Percentiles rank a stretch among this genome's conserved stretches.
phyloP scores from a whole-genome alignment of 1,284 basidiomycete genomes.

The Uromyces viciae-fabae region DNA sequence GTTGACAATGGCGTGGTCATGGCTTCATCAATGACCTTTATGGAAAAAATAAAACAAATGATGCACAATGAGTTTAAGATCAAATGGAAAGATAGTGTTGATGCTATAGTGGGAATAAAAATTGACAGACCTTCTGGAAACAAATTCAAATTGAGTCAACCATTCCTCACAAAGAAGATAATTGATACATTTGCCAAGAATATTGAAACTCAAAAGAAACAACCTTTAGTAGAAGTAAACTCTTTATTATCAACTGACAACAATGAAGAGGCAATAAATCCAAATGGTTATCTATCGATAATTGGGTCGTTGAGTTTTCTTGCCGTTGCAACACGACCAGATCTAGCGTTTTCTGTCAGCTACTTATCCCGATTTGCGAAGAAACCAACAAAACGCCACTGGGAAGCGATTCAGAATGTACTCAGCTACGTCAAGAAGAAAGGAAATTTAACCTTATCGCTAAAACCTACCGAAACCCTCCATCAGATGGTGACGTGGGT shows the following conservation, averaged over 20 bases:
- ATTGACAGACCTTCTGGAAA: not conserved
- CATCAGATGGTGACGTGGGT: not conserved
- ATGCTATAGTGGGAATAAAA: constrained; percentile 5
- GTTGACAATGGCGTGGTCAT: constrained; percentile 12
- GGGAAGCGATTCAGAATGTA: not conserved
- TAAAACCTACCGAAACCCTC: not conserved
- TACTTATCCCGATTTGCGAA: constrained; percentile 2
- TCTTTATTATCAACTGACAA: not conserved
- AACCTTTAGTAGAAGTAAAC: not conserved
- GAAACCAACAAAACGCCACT: not conserved
- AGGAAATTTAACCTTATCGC: not conserved
- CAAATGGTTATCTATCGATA: constrained; percentile 2
- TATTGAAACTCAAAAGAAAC: not conserved
- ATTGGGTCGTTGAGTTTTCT: constrained; percentile 14
- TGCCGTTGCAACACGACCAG: constrained; percentile 1
- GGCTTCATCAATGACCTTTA: not conserved
- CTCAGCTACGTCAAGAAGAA: not conserved
- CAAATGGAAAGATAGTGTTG: not conserved
- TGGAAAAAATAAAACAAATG: not conserved
- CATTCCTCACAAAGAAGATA: constrained; percentile 5
- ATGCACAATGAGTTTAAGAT: not conserved
- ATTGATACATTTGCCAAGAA: no score
- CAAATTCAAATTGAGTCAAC: not conserved
- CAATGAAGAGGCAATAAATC: not conserved
- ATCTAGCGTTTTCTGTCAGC: constrained; percentile 5